Evolutionary conservation across 805 yeast species (phyloP), one percentile per base, ranked within the genome.

Genomic region (Cyberlindnera mycetangii): DNA sequence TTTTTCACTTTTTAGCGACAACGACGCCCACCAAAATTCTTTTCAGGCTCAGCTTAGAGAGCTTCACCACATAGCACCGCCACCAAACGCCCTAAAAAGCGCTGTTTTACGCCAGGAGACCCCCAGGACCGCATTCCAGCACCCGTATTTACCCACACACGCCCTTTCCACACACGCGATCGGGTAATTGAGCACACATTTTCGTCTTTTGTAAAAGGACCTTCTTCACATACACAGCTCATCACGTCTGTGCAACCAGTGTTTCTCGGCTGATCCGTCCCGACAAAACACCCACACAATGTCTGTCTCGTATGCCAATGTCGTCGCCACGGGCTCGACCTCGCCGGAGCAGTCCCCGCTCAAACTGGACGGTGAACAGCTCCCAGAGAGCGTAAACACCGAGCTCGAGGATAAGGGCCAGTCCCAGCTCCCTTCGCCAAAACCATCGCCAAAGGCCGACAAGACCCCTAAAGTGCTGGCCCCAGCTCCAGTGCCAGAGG

Each of bases 401-500:
- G n/a, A 40, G 19, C 34, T 48, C 20, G 52, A 32, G 32, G 39
- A 43, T 9, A 31, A 41, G 17, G 51, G 49, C 8, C 50, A 45
- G 41, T 42, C 40, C 14, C 58, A 52, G 32, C 45, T 54, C n/a
- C 60, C 61, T n/a, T 58, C 63, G n/a, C 60, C 60, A 52, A 51
- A 48, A 20, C 44, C 55, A 7, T 48, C 65, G 43, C 56, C 65
- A 47, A 51, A 54, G 32, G 47, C 53, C 21, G 53, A 52, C 24
- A 46, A 59, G 42, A 32, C 48, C 14, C 35, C 51, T 6, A 41
- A 60, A 59, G 60, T 53, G 3, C 64, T 78, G 22, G 79, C 82
- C 9, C 86, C 87, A 5, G 87, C 87, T 21, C 86, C 87, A 12
- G 70, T 78, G 22, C 87, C 86, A 27, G 65, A 69, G 40, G 75